phyloP scores from a whole-genome alignment of 202 grass and related monocot species.

The Dendrocalamus latiflorus region DNA sequence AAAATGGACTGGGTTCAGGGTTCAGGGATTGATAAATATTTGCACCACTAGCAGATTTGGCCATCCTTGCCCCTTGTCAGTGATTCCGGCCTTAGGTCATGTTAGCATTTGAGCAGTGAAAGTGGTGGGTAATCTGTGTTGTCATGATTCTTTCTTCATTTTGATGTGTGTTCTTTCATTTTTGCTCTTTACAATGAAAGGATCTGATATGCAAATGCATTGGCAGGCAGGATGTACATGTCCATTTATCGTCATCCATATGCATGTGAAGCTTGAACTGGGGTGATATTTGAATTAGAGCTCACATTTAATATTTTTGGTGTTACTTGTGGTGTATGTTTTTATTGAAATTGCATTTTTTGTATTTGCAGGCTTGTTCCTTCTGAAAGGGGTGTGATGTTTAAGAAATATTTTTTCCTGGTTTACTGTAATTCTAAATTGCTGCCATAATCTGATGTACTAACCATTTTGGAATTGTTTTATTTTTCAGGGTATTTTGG shows the following conservation, averaged over 20 bases:
- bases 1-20: not conserved
- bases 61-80: not conserved
- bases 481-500: conserved; percentile 18
- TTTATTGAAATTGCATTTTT: no score
- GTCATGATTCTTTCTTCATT: not conserved
- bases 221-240: conserved; percentile 53
- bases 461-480: conserved; percentile 16
- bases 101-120: not conserved
- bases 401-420: conserved; percentile 11
- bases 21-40: not conserved
- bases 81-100: not conserved
- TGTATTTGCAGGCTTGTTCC: conserved; percentile 55
- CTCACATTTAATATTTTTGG: conserved; percentile 18
- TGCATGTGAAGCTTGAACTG: conserved; percentile 42
- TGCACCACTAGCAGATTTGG: not conserved
- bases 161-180: not conserved
- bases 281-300: conserved; percentile 45
- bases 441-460: not conserved
- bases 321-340: conserved; percentile 22
- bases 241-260: conserved; percentile 29
- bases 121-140: not conserved
- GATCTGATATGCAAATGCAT: conserved; percentile 38
- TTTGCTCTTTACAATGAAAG: conserved; percentile 9
- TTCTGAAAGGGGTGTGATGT: conserved; percentile 39
- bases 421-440: conserved; percentile 1